Conservation (phyloP, 2,329 filamentous ascomycete genomes). For the Penicillium griseofulvum region DNA sequence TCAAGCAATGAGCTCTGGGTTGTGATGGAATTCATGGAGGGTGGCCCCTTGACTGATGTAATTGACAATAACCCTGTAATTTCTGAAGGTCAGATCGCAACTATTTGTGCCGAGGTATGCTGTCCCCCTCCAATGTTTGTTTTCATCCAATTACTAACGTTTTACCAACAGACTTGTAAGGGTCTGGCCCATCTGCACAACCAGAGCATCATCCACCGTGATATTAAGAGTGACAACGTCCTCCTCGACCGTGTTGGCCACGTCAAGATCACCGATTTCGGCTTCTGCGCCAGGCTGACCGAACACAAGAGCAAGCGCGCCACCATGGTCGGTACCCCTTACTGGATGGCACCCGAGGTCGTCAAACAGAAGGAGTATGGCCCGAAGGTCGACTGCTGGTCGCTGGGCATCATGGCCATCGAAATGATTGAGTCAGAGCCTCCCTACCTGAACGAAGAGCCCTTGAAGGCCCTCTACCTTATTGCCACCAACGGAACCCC, state of each 20-base stretch:
- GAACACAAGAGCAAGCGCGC: conserved; percentile 96
- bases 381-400: conserved; percentile 98
- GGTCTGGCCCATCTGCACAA: conserved; percentile 91
- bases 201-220: conserved; percentile 96
- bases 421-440: conserved; percentile 99
- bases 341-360: conserved; percentile 99
- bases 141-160: conserved; percentile 12
- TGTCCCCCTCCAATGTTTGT: background rate
- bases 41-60: conserved; percentile 93
- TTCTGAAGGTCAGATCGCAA: conserved; percentile 94
- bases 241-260: conserved; percentile 90
- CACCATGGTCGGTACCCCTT: conserved; percentile 98
- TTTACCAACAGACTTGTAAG: conserved; percentile 72
- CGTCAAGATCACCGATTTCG: conserved; percentile 98
- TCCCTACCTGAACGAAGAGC: conserved; percentile 96
- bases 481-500: conserved; percentile 98
- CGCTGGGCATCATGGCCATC: conserved; percentile 97
- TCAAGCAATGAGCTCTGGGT: conserved; percentile 97
- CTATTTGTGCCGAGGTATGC: conserved; percentile 90
- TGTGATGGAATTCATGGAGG: conserved; percentile 99
- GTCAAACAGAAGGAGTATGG: conserved; percentile 99
- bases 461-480: conserved; percentile 92
- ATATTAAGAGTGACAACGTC: conserved; percentile 99
- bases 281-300: conserved; percentile 97
- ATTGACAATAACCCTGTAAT: conserved; percentile 97